phyloP scores from a whole-genome alignment of 148 eudicot species.

The Nyssa sinensis region DNA sequence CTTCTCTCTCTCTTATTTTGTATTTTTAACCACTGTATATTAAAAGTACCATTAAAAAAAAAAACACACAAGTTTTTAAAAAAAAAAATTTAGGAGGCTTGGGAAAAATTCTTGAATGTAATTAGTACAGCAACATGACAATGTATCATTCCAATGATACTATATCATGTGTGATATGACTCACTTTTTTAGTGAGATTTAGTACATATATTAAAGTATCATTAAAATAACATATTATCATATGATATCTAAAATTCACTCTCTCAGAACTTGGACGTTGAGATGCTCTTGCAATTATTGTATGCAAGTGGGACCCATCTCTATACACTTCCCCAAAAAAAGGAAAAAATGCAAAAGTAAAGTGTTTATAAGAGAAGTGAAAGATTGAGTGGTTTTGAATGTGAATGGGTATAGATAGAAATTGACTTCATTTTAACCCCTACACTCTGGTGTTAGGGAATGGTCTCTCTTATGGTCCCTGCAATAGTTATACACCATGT shows the following conservation, averaged over 20 bases:
- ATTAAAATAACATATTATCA: too few species aligned
- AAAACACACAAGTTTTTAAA: neutral
- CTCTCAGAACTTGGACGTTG: constrained; percentile 14
- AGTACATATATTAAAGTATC: too few species aligned
- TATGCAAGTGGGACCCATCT: constrained; percentile 15
- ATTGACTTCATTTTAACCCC: constrained; percentile 21
- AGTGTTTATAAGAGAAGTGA: neutral
- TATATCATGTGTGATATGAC: too few species aligned
- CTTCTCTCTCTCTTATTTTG: neutral
- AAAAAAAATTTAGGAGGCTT: too few species aligned
- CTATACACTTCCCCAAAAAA: constrained; percentile 11
- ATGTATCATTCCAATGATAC: too few species aligned
- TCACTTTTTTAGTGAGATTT: too few species aligned
- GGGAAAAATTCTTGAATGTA: too few species aligned
- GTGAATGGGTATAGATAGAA: neutral
- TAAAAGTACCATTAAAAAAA: neutral
- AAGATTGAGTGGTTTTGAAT: neutral
- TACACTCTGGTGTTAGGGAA: constrained; percentile 83
- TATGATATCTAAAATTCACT: too few species aligned
- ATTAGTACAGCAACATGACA: too few species aligned
- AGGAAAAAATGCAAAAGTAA: too few species aligned
- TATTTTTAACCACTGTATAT: neutral
- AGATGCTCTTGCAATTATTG: constrained; percentile 7
- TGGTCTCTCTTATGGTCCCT: constrained; percentile 72
- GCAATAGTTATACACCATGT: constrained; percentile 74